Percentiles rank a stretch among this genome's conserved stretches.
Conservation (phyloP, 2,329 filamentous ascomycete genomes). For the Colletotrichum cuscutae region DNA sequence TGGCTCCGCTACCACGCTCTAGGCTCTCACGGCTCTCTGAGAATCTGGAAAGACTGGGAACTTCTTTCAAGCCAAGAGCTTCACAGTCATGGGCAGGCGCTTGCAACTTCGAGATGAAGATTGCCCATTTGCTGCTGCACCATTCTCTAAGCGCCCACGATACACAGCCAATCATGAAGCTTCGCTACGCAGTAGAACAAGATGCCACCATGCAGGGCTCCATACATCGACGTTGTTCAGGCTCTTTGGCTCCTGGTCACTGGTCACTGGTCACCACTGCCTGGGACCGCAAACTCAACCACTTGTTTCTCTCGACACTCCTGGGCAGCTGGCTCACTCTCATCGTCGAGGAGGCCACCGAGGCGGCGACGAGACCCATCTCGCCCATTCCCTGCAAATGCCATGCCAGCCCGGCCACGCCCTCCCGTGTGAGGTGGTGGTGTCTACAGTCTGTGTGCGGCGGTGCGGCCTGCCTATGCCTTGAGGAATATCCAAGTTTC, state of each 20-base stretch:
- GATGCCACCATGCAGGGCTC: slow-evolving; percentile 34
- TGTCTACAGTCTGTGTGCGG: background rate
- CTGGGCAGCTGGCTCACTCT: slow-evolving; percentile 17
- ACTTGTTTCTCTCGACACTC: slow-evolving; percentile 1
- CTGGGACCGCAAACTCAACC: background rate
- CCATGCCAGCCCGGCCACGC: slow-evolving; percentile 18
- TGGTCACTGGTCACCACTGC: background rate
- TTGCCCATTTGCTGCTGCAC: slow-evolving; percentile 29
- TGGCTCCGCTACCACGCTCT: slow-evolving; percentile 18
- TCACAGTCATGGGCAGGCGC: slow-evolving; percentile 31
- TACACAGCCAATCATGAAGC: slow-evolving; percentile 35
- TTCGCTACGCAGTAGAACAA: slow-evolving; percentile 17
- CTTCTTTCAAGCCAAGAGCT: slow-evolving; percentile 27
- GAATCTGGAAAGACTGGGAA: background rate
- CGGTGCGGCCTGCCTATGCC: background rate
- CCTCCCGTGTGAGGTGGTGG: slow-evolving; percentile 14
- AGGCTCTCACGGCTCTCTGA: slow-evolving; percentile 18
- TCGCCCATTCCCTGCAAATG: slow-evolving; percentile 14
- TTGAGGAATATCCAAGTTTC: background rate
- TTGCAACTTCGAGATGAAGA: slow-evolving; percentile 30
- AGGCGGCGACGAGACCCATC: background rate
- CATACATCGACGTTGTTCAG: slow-evolving; percentile 23
- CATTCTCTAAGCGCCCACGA: slow-evolving; percentile 35
- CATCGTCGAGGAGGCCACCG: background rate
- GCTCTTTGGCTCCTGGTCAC: slow-evolving; percentile 27